phyloP scores from a whole-genome alignment of 2,329 filamentous ascomycete genomes.

The Sclerotinia trifoliorum region DNA sequence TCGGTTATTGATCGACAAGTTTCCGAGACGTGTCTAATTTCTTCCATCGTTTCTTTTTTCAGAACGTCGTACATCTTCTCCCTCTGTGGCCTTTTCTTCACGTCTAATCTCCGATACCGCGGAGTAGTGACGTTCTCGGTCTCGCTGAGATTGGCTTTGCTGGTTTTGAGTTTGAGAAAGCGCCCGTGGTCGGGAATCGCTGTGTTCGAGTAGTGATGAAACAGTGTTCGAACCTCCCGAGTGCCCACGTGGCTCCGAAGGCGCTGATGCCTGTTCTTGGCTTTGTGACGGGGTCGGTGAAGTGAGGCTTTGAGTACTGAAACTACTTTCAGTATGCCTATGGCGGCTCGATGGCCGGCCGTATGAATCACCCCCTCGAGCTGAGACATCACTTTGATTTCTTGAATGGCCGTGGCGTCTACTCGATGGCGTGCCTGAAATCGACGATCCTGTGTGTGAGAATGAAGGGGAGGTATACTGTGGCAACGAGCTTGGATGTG shows the following conservation, averaged over 20 bases:
- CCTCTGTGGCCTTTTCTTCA: slow-evolving; percentile 31
- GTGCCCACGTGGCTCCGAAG: slow-evolving; percentile 31
- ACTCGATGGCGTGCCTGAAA: slow-evolving; percentile 52
- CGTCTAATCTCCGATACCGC: slow-evolving; percentile 17
- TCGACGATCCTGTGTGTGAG: slow-evolving; percentile 52
- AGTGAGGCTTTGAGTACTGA: slow-evolving; percentile 29
- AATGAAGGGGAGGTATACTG: slow-evolving; percentile 55
- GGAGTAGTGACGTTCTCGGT: slow-evolving; percentile 14
- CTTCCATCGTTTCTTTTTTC: slow-evolving; percentile 39
- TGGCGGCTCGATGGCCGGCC: slow-evolving; percentile 45
- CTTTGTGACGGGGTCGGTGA: slow-evolving; percentile 28
- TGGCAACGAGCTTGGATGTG: slow-evolving; percentile 47
- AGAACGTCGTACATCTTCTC: slow-evolving; percentile 36
- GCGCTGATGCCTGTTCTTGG: slow-evolving; percentile 26
- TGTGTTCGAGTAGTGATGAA: slow-evolving; percentile 38
- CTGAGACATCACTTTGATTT: slow-evolving; percentile 61
- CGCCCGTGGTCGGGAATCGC: slow-evolving; percentile 31
- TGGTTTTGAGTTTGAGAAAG: slow-evolving; percentile 31
- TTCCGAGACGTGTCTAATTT: slow-evolving; percentile 39
- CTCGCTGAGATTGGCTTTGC: slow-evolving; percentile 32
- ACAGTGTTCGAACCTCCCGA: slow-evolving; percentile 37
- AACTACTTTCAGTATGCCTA: slow-evolving; percentile 36
- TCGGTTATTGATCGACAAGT: slow-evolving; percentile 24
- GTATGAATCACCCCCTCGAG: slow-evolving; percentile 36
- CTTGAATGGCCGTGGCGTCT: slow-evolving; percentile 61